These are phyloP conservation scores for Haberlea rhodopensis DNA, from an alignment of 257 asterid genomes.

Conservation along the genomic window DNA sequence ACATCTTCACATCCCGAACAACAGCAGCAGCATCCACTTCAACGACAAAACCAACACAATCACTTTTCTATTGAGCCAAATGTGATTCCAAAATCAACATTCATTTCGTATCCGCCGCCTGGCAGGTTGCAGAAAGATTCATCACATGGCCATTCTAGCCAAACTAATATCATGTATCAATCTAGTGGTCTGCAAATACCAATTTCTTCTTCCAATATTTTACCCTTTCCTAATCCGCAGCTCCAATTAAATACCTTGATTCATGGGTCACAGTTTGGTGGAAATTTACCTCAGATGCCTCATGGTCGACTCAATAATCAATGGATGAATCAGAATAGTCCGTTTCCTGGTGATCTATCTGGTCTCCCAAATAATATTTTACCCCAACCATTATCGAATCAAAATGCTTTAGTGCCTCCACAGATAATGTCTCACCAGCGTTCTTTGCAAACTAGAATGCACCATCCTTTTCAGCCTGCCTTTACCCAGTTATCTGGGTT, in stretches of 20 bases:
- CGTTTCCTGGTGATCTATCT: constrained; percentile 53
- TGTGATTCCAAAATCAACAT: constrained; percentile 58
- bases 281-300: constrained; percentile 73
- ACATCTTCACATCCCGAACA: constrained; percentile 88
- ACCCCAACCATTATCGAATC: constrained; percentile 57
- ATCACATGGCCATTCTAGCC: constrained; percentile 47
- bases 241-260: constrained; percentile 48
- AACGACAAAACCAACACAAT: constrained; percentile 47
- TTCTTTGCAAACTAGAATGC: constrained; percentile 57
- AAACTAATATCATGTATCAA: constrained; percentile 40
- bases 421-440: constrained; percentile 63
- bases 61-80: constrained; percentile 71
- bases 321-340: constrained; percentile 46
- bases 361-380: constrained; percentile 48
- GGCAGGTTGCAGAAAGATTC: constrained; percentile 73
- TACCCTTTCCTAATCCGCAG: constrained; percentile 58
- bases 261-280: constrained; percentile 59
- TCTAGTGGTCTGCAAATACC: constrained; percentile 48
- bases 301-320: constrained; percentile 65
- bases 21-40: constrained; percentile 56
- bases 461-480: constrained; percentile 59
- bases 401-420: constrained; percentile 58
- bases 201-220: constrained; percentile 45
- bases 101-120: constrained; percentile 73
- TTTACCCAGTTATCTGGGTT: constrained; percentile 52